phyloP scores from a whole-genome alignment of 2,329 filamentous ascomycete genomes.

The Lithohypha guttulata region DNA sequence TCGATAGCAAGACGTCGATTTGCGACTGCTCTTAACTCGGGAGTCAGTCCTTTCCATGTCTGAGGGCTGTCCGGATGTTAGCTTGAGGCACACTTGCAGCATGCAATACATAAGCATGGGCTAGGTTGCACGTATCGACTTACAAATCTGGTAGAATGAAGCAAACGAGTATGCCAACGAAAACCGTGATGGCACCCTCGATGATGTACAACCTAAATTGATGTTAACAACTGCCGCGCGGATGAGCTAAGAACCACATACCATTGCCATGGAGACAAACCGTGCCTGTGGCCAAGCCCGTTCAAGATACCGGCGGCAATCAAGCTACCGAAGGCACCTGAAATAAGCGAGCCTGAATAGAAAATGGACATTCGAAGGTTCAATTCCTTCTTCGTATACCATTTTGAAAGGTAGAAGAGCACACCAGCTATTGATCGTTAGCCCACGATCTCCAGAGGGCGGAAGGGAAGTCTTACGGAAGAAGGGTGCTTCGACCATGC shows the following conservation, averaged over 20 bases:
- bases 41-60: slow-evolving; percentile 34
- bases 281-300: slow-evolving; percentile 27
- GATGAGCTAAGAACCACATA: no score
- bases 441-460: not conserved
- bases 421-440: slow-evolving; percentile 18
- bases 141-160: slow-evolving; percentile 29
- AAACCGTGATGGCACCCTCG: slow-evolving; percentile 28
- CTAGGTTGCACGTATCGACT: no score
- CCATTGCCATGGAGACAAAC: slow-evolving; percentile 29
- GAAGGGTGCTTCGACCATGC: slow-evolving; percentile 25
- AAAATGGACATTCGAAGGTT: slow-evolving; percentile 41
- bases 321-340: slow-evolving; percentile 43
- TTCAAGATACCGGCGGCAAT: slow-evolving; percentile 42
- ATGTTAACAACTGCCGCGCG: no score
- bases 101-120: no score
- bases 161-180: slow-evolving; percentile 26
- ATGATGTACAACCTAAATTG: slow-evolving; percentile 33
- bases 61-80: slow-evolving; percentile 34
- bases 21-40: slow-evolving; percentile 38
- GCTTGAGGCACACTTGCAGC: no score
- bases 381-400: slow-evolving; percentile 44
- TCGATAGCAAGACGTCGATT: slow-evolving; percentile 42
- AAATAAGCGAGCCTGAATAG: slow-evolving; percentile 41
- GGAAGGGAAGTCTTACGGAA: not conserved
- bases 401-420: slow-evolving; percentile 40